phyloP scores from a whole-genome alignment of 441 rosid species.

The Jatropha podagrica region DNA sequence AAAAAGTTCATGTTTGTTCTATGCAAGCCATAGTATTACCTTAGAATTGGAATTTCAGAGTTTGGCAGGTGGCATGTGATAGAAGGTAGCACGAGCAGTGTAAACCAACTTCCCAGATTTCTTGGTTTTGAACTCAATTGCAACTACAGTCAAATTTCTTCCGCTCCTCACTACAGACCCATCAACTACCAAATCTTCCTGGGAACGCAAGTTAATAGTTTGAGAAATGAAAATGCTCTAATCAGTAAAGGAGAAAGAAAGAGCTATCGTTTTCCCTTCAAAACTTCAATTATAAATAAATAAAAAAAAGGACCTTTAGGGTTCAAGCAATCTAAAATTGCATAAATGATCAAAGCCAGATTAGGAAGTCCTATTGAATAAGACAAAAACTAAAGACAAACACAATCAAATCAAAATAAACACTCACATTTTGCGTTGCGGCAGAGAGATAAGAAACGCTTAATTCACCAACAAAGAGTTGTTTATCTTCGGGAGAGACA shows the following conservation, averaged over 20 bases:
- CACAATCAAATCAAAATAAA: not conserved
- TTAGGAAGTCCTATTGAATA: not conserved
- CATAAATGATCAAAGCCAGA: not conserved
- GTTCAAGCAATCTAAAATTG: no score
- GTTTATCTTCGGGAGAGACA: conserved; percentile 52
- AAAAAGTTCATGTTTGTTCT: not conserved
- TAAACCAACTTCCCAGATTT: conserved; percentile 49
- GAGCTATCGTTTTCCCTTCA: not conserved
- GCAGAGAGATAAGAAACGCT: conserved; percentile 67
- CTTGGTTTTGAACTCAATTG: conserved; percentile 53
- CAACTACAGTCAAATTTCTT: conserved; percentile 60
- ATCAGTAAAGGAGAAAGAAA: not conserved
- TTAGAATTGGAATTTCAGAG: conserved; percentile 34
- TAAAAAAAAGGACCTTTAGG: no score
- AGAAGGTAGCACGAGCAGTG: conserved; percentile 62
- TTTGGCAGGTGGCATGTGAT: conserved; percentile 48
- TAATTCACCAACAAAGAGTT: conserved; percentile 68
- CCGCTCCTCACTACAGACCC: conserved; percentile 70
- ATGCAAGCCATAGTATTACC: not conserved
- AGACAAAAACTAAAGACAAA: not conserved
- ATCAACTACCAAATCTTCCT: conserved; percentile 55
- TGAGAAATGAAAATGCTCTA: not conserved
- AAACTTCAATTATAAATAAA: no score
- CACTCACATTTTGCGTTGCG: conserved; percentile 42
- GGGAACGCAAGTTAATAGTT: not conserved